Percentiles rank a stretch among this genome's conserved stretches.
Evolutionary conservation across 129 eudicot genomes (phyloP).

Genomic region (Centaurea solstitialis): DNA sequence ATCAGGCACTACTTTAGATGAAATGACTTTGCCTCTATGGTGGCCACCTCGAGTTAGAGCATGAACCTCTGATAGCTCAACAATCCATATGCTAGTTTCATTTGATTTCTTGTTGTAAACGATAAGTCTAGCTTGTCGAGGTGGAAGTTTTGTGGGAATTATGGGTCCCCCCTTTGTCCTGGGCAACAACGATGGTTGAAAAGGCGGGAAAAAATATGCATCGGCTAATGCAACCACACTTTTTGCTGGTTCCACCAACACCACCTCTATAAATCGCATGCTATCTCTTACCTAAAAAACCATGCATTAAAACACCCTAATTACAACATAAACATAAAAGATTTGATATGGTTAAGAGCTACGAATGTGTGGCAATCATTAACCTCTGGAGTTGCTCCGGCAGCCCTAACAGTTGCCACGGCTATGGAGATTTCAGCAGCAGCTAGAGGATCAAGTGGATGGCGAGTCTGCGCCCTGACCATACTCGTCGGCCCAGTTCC

Average conservation of each 20-base stretch:
- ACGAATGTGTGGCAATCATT: neutral
- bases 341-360: neutral
- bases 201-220: constrained; percentile 65
- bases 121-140: constrained; percentile 61
- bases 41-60: constrained; percentile 68
- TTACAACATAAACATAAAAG: neutral
- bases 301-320: neutral
- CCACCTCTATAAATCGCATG: constrained; percentile 67
- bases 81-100: constrained; percentile 69
- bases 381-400: constrained; percentile 67
- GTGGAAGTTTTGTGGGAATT: constrained; percentile 64
- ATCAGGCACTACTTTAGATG: constrained; percentile 62
- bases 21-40: constrained; percentile 70
- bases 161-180: constrained; percentile 66
- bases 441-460: constrained; percentile 64
- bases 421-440: constrained; percentile 69
- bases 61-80: constrained; percentile 67
- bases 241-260: constrained; percentile 53
- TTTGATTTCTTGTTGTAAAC: constrained; percentile 61
- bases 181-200: constrained; percentile 61
- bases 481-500: constrained; percentile 46
- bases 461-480: constrained; percentile 64
- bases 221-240: constrained; percentile 60
- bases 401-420: constrained; percentile 66
- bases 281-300: constrained; percentile 58